Evolutionary conservation across 2,329 filamentous ascomycete genomes (phyloP).

Genomic region (Claviceps purpurea): DNA sequence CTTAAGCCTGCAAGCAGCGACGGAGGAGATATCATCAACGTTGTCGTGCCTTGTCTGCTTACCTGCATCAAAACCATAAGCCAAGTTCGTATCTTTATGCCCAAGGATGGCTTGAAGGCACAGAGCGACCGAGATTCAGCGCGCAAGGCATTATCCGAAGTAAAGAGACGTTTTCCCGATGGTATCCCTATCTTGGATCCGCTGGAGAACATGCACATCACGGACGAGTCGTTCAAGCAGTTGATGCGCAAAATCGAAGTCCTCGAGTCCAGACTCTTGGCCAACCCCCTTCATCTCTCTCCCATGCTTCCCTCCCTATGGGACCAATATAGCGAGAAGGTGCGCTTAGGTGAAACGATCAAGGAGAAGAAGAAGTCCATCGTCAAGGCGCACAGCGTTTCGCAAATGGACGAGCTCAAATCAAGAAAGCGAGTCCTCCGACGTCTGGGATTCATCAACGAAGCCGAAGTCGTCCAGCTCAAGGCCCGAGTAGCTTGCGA

Average conservation of each 20-base stretch:
- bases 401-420: constrained; percentile 92
- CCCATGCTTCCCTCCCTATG: constrained; percentile 73
- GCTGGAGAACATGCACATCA: constrained; percentile 91
- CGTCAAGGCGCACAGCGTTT: constrained; percentile 67
- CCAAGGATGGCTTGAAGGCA: constrained; percentile 55
- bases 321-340: constrained; percentile 74
- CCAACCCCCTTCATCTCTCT: constrained; percentile 85
- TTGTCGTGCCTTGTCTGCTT: constrained; percentile 62
- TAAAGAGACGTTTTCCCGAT: constrained; percentile 80
- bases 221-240: constrained; percentile 85
- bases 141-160: constrained; percentile 61
- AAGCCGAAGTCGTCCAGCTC: constrained; percentile 86
- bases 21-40: constrained; percentile 16
- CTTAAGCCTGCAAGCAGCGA: constrained; percentile 27
- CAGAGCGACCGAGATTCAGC: constrained; percentile 52
- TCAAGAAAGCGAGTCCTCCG: constrained; percentile 89
- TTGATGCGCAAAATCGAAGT: constrained; percentile 93
- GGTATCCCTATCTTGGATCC: constrained; percentile 82
- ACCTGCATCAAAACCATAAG: constrained; percentile 76
- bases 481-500: constrained; percentile 97
- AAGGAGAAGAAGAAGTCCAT: constrained; percentile 85
- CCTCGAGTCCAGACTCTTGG: constrained; percentile 74
- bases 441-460: constrained; percentile 89
- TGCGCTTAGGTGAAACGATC: constrained; percentile 62
- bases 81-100: constrained; percentile 71